These are phyloP conservation scores for Selaginella tamariscina DNA, from an alignment of 75 land plant genomes.

Conservation along the genomic window DNA sequence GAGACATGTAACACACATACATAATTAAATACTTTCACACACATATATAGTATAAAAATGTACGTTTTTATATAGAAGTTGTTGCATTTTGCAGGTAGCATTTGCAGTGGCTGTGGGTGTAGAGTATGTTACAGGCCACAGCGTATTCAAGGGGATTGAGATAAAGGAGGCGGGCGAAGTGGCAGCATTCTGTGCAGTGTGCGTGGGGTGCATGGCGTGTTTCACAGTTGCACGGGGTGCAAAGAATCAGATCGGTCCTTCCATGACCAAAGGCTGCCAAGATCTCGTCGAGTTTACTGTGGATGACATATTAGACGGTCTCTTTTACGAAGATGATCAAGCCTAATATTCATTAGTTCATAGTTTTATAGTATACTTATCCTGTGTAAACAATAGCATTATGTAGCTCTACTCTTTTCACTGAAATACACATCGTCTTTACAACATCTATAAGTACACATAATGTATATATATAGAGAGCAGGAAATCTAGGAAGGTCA, in stretches of 20 bases:
- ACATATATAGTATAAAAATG: too few species aligned
- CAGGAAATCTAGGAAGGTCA: too few species aligned
- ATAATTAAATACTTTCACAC: too few species aligned
- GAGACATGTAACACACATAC: too few species aligned
- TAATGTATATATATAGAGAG: too few species aligned
- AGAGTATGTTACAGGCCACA: background rate
- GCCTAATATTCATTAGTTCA: too few species aligned
- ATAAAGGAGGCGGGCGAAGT: background rate
- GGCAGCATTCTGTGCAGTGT: background rate
- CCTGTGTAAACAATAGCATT: too few species aligned
- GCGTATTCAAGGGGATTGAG: background rate
- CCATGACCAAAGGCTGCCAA: background rate
- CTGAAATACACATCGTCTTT: too few species aligned
- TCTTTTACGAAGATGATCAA: background rate
- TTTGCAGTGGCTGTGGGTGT: background rate
- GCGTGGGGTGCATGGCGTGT: background rate
- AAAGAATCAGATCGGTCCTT: background rate
- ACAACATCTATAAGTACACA: too few species aligned
- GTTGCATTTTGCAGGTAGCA: background rate
- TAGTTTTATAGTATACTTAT: too few species aligned
- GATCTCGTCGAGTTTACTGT: background rate
- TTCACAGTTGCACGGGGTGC: background rate
- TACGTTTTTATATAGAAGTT: background rate
- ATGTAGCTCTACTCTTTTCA: too few species aligned
- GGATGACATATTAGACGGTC: background rate